phyloP scores from a whole-genome alignment of 2,329 filamentous ascomycete genomes.

The Tolypocladium capitatum region DNA sequence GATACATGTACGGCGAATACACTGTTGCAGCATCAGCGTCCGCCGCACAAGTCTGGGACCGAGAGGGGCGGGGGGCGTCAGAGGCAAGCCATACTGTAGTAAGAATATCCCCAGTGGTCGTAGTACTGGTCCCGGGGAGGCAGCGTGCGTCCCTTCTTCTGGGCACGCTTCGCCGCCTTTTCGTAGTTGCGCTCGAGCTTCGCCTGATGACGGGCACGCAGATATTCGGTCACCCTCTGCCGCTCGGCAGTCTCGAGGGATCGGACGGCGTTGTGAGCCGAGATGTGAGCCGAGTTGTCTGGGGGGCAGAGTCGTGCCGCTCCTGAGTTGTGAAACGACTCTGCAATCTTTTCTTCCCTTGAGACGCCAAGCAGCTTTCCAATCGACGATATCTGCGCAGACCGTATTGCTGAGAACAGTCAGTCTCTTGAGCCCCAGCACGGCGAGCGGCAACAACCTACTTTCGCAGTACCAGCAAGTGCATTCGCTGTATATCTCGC shows the following conservation, averaged over 20 bases:
- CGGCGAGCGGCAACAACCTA: background rate
- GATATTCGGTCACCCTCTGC: background rate
- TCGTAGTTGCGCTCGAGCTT: conserved; percentile 42
- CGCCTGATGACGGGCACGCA: conserved; percentile 9
- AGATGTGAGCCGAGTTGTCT: conserved; percentile 54
- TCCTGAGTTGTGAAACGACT: conserved; percentile 33
- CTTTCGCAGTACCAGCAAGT: conserved; percentile 69
- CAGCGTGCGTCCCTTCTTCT: conserved; percentile 33
- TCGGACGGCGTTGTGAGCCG: conserved; percentile 54
- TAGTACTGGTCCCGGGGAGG: conserved; percentile 36
- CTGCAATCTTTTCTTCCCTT: conserved; percentile 16
- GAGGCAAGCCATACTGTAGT: conserved; percentile 21
- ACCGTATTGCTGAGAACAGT: background rate
- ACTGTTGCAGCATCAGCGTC: conserved; percentile 10
- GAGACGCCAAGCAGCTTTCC: conserved; percentile 10
- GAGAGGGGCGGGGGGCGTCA: background rate
- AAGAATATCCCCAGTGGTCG: conserved; percentile 40
- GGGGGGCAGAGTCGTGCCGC: conserved; percentile 36
- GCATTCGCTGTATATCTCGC: conserved; percentile 57
- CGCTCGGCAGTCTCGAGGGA: conserved; percentile 3
- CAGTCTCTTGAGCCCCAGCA: background rate
- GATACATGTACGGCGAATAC: conserved; percentile 33
- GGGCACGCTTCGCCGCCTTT: conserved; percentile 36
- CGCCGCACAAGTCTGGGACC: background rate
- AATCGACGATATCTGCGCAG: conserved; percentile 1